Base-by-base conservation (phyloP, 2,329 filamentous ascomycete species). In the Penicillium olsonii region DNA sequence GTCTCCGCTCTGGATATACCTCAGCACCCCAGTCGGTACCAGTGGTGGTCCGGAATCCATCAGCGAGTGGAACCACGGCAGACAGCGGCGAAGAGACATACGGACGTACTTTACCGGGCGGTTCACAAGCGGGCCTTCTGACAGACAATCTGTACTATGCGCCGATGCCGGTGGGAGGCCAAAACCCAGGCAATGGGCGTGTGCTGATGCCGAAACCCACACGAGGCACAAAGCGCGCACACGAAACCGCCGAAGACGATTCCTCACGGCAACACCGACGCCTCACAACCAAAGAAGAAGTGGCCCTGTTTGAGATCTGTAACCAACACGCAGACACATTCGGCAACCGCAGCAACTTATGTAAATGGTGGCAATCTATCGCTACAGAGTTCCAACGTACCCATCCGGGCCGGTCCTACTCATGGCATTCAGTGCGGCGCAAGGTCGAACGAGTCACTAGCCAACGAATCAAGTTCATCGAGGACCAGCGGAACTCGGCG, bases 391-490 rank as follows among this genome's bases (percentile, higher is more conserved):
- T 74, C 48, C 70, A 66, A 5, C 59, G 55, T 11, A 61, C 65
- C 20, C 64, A 71, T 12, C 35, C 45, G 38, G 70, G 68, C 6
- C 67, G 71, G 40, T 69, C 69, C 9, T 73, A 73, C 51, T 71
- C 69, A 18, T 74, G 71, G 71, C 70, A 74, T 39, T 73, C 70
- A 15, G 71, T 74, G 20, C 70, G 71, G 14, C 64, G 71, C 22
- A 73, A 72, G 50, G 71, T 74, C 15, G 70, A 73, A 52, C 40
- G 68, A 19, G 68, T 71, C 6, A 72, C 71, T 17, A 72, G 71
- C 39, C 70, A 72, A 53, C 65, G 71, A 9, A 68, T 72, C 48
- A 69, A 72, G 52, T 70, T 68, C 39, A 61, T 72, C 0, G 64
- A 68, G 8, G 70, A 71, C 2, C 61, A 68, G 54, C 42, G 52